These are phyloP conservation scores for Apiospora marii DNA, from an alignment of 2,329 filamentous ascomycete genomes.

Conservation along the genomic window DNA sequence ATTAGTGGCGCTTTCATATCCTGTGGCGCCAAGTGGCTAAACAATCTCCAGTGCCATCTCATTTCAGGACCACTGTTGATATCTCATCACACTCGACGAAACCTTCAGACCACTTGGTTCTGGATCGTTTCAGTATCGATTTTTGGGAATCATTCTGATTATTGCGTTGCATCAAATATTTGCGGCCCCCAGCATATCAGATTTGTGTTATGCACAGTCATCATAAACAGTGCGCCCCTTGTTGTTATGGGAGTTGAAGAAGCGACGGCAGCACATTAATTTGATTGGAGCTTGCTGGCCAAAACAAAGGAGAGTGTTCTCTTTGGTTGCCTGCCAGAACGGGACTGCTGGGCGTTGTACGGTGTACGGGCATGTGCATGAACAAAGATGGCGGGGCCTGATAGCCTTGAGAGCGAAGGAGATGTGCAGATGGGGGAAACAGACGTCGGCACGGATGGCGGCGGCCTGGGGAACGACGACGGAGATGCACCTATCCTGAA, in stretches of 20 bases:
- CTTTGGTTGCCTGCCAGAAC: background rate
- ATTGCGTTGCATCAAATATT: background rate
- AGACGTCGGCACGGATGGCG: background rate
- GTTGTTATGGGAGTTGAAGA: background rate
- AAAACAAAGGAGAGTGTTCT: background rate
- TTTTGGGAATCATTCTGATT: background rate
- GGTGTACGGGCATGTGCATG: constrained; percentile 8
- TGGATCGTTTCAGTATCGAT: background rate
- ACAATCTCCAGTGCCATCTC: constrained; percentile 8
- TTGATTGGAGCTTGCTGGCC: constrained; percentile 10
- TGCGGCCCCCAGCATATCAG: background rate
- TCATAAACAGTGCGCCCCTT: background rate
- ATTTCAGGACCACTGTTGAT: constrained; percentile 20
- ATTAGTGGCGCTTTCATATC: constrained; percentile 2
- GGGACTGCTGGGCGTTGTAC: background rate
- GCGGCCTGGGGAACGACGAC: background rate
- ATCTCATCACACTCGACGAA: background rate
- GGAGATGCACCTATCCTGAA: constrained; percentile 29
- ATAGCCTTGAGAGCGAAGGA: constrained; percentile 15
- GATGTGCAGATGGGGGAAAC: constrained; percentile 19
- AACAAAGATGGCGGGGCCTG: constrained; percentile 21
- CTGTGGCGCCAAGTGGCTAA: constrained; percentile 4
- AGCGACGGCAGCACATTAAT: background rate
- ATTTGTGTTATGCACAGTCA: background rate
- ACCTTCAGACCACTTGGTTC: background rate